Conservation (phyloP, 768 basidiomycete species). For the Rhizopogon vulgaris region DNA sequence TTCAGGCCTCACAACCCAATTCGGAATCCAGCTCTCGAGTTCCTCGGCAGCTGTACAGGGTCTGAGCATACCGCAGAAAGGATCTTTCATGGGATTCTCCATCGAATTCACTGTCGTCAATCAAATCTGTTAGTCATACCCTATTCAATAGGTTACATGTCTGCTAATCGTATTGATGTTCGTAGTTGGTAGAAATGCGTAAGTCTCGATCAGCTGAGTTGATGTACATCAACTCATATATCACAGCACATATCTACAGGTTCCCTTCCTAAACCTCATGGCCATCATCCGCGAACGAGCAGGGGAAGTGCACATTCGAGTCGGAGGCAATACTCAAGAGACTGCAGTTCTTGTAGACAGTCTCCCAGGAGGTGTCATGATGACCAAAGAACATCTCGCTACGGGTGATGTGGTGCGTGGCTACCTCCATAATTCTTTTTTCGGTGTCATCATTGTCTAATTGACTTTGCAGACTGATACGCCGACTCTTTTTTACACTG, state of each 20-base stretch:
- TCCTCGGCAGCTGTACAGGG: conserved; percentile 11
- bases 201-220: neutral
- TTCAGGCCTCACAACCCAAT: conserved; percentile 15
- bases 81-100: conserved; percentile 51
- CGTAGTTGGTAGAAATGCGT: conserved; percentile 12
- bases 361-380: conserved; percentile 18
- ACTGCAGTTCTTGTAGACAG: conserved; percentile 23
- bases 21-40: conserved; percentile 15
- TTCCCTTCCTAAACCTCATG: conserved; percentile 42
- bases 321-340: conserved; percentile 52
- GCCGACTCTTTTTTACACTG: conserved; percentile 42
- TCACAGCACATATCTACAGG: conserved; percentile 17
- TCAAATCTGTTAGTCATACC: conserved; percentile 33
- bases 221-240: neutral
- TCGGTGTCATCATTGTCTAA: conserved; percentile 1
- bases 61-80: conserved; percentile 25
- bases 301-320: conserved; percentile 35
- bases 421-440: conserved; percentile 24
- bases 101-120: conserved; percentile 60
- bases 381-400: conserved; percentile 24
- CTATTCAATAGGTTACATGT: neutral
- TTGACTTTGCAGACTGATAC: conserved; percentile 39
- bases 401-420: conserved; percentile 10
- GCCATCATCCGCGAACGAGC: conserved; percentile 39
- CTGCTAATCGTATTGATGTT: neutral